Evolutionary conservation across 345 rosid genomes (phyloP).

Genomic region (Pugionium dolabratum): DNA sequence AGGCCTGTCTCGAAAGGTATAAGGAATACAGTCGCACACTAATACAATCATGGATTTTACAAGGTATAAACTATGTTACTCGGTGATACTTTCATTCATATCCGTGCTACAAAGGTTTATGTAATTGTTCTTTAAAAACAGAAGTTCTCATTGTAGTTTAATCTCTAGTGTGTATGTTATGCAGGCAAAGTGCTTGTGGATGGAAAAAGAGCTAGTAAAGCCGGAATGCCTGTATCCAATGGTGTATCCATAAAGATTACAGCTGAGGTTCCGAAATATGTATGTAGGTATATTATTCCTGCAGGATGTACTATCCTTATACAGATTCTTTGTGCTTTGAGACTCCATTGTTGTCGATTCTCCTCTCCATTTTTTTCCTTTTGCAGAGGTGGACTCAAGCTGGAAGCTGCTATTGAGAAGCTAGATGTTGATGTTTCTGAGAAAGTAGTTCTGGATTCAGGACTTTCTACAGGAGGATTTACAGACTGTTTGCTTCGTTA

Average conservation of each 20-base stretch:
- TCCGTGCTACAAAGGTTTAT: background rate
- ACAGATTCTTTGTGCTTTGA: conserved; percentile 3
- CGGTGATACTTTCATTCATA: no score
- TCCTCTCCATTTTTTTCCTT: conserved; percentile 12
- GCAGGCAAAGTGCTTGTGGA: conserved; percentile 88
- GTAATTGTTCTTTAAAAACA: background rate
- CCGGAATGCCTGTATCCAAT: conserved; percentile 79
- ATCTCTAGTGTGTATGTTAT: conserved; percentile 16
- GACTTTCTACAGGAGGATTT: conserved; percentile 95
- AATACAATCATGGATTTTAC: conserved; percentile 90
- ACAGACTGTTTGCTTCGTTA: conserved; percentile 92
- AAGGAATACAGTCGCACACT: conserved; percentile 78
- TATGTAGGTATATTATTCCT: conserved; percentile 93
- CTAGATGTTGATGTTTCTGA: conserved; percentile 78
- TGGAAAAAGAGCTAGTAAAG: conserved; percentile 82
- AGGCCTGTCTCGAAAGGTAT: conserved; percentile 88
- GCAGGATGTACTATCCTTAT: conserved; percentile 25
- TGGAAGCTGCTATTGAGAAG: conserved; percentile 94
- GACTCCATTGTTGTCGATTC: conserved; percentile 22
- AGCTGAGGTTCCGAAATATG: conserved; percentile 89
- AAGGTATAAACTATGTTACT: conserved; percentile 49
- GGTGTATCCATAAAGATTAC: conserved; percentile 66
- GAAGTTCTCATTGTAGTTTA: conserved; percentile 12
- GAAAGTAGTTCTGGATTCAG: conserved; percentile 92
- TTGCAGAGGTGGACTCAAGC: conserved; percentile 83